These are phyloP conservation scores for Exophiala lecanii-corni DNA, from an alignment of 2,329 filamentous ascomycete species.

Conservation along the genomic window DNA sequence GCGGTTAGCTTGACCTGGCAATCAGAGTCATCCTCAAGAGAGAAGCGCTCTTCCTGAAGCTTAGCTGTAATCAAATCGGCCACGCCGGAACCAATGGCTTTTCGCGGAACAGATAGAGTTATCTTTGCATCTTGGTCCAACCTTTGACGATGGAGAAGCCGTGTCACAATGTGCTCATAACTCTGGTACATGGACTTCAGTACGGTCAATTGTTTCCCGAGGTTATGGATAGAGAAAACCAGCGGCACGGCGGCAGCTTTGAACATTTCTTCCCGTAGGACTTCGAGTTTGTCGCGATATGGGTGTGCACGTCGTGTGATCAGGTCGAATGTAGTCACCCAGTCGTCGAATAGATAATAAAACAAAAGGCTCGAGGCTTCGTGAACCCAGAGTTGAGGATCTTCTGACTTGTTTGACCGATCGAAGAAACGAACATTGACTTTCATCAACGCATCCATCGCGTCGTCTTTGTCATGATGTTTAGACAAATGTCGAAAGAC, in stretches of 20 bases:
- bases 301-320: constrained; percentile 54
- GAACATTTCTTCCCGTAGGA: constrained; percentile 53
- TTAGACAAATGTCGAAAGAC: constrained; percentile 60
- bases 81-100: background rate
- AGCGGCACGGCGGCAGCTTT: constrained; percentile 42
- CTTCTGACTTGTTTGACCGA: constrained; percentile 4
- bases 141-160: constrained; percentile 53
- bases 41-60: constrained; percentile 5
- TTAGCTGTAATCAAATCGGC: constrained; percentile 5
- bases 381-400: constrained; percentile 26
- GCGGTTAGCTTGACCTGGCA: constrained; percentile 37
- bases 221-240: constrained; percentile 52
- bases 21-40: constrained; percentile 8
- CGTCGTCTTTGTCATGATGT: constrained; percentile 42
- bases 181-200: constrained; percentile 59
- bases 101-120: background rate
- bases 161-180: constrained; percentile 58
- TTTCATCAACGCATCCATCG: constrained; percentile 49
- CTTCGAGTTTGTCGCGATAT: constrained; percentile 46
- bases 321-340: constrained; percentile 58
- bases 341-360: constrained; percentile 65
- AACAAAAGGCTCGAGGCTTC: constrained; percentile 60
- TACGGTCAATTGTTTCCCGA: constrained; percentile 57
- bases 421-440: constrained; percentile 39
- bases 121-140: constrained; percentile 3